Evolutionary conservation across 495 filamentous ascomycete genomes (phyloP).

Genomic region (Daldinia bambusicola): DNA sequence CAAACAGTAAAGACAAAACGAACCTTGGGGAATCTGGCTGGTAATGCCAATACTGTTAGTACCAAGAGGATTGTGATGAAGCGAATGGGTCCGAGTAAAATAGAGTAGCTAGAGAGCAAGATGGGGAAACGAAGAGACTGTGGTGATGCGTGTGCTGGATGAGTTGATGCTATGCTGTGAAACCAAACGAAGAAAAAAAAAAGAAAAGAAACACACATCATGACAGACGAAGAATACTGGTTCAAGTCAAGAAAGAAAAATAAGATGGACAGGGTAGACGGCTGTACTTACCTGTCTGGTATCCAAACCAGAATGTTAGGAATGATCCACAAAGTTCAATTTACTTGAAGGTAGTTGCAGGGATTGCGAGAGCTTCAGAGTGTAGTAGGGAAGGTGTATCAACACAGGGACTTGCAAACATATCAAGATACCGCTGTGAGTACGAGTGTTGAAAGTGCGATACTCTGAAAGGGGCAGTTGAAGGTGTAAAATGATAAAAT

Average conservation of each 20-base stretch:
- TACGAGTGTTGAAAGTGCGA: not conserved
- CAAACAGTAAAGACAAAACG: conserved; percentile 2
- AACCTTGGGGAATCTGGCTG: conserved; percentile 46
- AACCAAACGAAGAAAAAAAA: conserved; percentile 51
- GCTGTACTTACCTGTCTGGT: conserved; percentile 18
- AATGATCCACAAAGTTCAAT: not conserved
- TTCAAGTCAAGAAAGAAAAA: conserved; percentile 11
- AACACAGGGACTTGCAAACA: not conserved
- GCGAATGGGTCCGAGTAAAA: conserved; percentile 64
- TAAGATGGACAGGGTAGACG: not conserved
- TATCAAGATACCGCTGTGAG: not conserved
- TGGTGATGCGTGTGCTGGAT: conserved; percentile 53
- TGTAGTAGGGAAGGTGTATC: not conserved
- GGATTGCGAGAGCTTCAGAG: not conserved
- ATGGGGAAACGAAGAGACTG: conserved; percentile 58
- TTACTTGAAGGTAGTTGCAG: not conserved
- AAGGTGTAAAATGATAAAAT: not conserved
- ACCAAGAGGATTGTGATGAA: conserved; percentile 62
- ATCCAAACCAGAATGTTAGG: not conserved
- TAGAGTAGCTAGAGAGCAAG: conserved; percentile 66
- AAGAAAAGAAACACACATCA: conserved; percentile 30
- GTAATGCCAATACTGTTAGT: conserved; percentile 53
- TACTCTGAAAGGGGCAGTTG: not conserved
- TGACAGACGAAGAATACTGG: not conserved
- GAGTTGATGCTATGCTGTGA: conserved; percentile 63